phyloP scores from a whole-genome alignment of 1,284 basidiomycete genomes.

The Violaceomyces palustris region DNA sequence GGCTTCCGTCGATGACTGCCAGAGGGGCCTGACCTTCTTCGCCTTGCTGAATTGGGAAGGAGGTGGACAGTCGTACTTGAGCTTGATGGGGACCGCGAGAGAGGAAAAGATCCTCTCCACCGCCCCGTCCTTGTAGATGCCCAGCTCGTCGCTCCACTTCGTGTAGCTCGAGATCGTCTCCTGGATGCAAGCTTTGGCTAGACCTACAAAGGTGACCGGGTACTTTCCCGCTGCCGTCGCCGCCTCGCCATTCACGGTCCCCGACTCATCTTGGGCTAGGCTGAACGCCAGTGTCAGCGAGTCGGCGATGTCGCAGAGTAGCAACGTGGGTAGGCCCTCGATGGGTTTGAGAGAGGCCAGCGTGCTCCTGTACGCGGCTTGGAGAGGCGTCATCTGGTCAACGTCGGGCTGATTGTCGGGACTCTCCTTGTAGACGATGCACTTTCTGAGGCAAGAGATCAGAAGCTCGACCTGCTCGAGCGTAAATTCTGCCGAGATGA shows the following conservation, averaged over 20 bases:
- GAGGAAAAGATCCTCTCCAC: conserved; percentile 70
- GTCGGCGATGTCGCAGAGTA: conserved; percentile 78
- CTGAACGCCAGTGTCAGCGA: conserved; percentile 78
- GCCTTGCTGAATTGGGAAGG: conserved; percentile 55
- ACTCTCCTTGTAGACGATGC: conserved; percentile 74
- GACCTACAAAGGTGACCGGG: conserved; percentile 76
- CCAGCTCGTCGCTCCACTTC: conserved; percentile 57
- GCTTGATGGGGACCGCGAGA: conserved; percentile 69
- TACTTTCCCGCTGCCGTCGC: conserved; percentile 25
- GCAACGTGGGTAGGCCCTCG: conserved; percentile 64
- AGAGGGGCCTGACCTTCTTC: conserved; percentile 13
- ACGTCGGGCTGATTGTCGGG: conserved; percentile 82
- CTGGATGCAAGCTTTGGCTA: conserved; percentile 82
- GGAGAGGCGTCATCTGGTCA: conserved; percentile 72
- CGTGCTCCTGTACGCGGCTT: conserved; percentile 68
- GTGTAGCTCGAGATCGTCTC: conserved; percentile 59
- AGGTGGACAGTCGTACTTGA: conserved; percentile 88
- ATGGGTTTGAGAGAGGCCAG: conserved; percentile 62
- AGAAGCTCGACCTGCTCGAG: conserved; percentile 64
- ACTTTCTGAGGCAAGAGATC: conserved; percentile 71
- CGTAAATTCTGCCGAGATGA: conserved; percentile 44
- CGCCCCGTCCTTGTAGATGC: conserved; percentile 74
- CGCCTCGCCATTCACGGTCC: neutral
- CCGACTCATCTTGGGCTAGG: too few relatives aligned
- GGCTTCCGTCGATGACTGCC: conserved; percentile 32